Evolutionary conservation across 2,329 filamentous ascomycete genomes (phyloP).

Genomic region (Claviceps sorghi): DNA sequence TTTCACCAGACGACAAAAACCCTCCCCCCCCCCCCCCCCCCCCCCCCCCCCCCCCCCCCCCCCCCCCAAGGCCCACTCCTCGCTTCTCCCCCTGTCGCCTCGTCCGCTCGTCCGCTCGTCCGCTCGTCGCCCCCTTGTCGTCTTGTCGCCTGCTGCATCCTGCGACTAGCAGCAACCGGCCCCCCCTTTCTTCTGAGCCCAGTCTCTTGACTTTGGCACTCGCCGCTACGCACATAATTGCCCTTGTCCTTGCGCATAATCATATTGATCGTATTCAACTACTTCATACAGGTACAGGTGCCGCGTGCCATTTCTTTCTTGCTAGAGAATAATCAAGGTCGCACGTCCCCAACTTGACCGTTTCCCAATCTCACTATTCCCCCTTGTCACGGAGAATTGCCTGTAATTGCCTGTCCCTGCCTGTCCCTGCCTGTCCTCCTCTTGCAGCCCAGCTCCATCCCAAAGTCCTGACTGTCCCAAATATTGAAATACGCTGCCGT

Average conservation of each 20-base stretch:
- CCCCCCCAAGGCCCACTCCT: no score
- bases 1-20: no score
- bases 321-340: constrained; percentile 1
- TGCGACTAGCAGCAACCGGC: no score
- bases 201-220: no score
- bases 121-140: no score
- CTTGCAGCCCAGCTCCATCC: background rate
- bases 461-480: background rate
- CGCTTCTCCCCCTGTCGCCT: no score
- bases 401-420: background rate
- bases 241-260: background rate
- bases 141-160: no score
- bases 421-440: background rate
- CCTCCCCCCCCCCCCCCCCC: no score
- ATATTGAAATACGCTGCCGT: background rate
- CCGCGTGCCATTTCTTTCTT: background rate
- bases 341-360: background rate
- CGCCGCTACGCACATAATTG: no score
- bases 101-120: no score
- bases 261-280: background rate
- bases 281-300: constrained; percentile 5
- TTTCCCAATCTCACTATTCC: background rate
- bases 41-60: no score
- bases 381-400: background rate
- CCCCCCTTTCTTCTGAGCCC: no score